A percentile compares a stretch with the other conserved stretches of the same genome.
Evolutionary conservation across 495 filamentous ascomycete species (phyloP).

Genomic region (Neurospora sp.): DNA sequence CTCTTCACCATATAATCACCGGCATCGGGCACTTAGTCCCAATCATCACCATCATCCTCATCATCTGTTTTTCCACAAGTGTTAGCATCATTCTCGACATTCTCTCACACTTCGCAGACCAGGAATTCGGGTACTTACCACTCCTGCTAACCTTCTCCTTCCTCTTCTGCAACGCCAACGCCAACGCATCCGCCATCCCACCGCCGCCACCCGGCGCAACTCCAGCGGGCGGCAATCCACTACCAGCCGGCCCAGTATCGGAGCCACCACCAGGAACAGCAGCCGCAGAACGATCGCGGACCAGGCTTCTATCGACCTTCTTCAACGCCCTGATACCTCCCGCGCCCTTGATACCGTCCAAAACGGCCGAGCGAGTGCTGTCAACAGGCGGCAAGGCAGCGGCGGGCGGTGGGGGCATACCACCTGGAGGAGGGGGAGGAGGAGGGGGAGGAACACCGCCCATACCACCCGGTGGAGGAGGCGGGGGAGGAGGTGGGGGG

Average conservation of each 20-base stretch:
- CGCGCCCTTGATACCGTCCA: slow-evolving; percentile 73
- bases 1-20: too few species aligned
- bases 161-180: slow-evolving; percentile 62
- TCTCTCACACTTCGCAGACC: too few species aligned
- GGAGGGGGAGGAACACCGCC: slow-evolving; percentile 22
- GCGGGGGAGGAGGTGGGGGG: slow-evolving; percentile 10
- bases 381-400: slow-evolving; percentile 42
- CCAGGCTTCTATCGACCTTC: slow-evolving; percentile 68
- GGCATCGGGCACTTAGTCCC: slow-evolving; percentile 20
- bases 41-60: slow-evolving; percentile 72
- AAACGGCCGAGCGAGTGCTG: slow-evolving; percentile 48
- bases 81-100: too few species aligned
- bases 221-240: slow-evolving; percentile 39
- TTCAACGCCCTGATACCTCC: slow-evolving; percentile 65
- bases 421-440: slow-evolving; percentile 44
- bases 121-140: slow-evolving; percentile 55
- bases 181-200: slow-evolving; percentile 72
- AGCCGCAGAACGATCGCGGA: slow-evolving; percentile 71
- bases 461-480: too few species aligned
- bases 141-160: slow-evolving; percentile 84
- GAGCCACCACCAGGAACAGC: slow-evolving; percentile 41
- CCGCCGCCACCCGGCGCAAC: slow-evolving; percentile 40
- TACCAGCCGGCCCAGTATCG: slow-evolving; percentile 45
- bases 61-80: slow-evolving; percentile 52
- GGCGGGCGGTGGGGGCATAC: slow-evolving; percentile 38